Conservation (phyloP, 179 eudicot genomes). For the Beta macrorhiza region DNA sequence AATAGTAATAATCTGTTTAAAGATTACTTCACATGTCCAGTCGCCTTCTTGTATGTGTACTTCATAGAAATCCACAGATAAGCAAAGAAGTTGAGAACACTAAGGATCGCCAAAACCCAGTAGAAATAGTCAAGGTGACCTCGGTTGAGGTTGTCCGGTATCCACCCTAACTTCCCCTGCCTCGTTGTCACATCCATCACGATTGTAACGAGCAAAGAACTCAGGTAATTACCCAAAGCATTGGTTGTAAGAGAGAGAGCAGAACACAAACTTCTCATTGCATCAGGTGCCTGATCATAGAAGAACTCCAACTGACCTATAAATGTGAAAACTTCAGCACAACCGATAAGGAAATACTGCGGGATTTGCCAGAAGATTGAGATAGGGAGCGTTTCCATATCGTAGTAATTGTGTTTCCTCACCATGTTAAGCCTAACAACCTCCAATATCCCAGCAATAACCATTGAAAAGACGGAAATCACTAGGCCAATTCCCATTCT, state of each 20-base stretch:
- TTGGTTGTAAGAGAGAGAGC: constrained; percentile 40
- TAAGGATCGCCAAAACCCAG: constrained; percentile 42
- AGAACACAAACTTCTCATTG: constrained; percentile 52
- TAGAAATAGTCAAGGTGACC: constrained; percentile 51
- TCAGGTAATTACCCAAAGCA: constrained; percentile 45
- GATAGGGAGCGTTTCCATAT: constrained; percentile 31
- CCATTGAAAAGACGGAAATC: constrained; percentile 60
- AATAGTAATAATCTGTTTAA: not conserved
- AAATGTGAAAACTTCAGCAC: constrained; percentile 48
- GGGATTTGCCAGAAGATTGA: constrained; percentile 56
- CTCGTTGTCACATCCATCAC: constrained; percentile 40
- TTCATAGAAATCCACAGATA: constrained; percentile 43
- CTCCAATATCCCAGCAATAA: constrained; percentile 53
- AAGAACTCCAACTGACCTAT: constrained; percentile 51
- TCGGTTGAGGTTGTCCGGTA: constrained; percentile 44
- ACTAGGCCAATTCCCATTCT: constrained; percentile 71
- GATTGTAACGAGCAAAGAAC: constrained; percentile 37
- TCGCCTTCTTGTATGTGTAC: constrained; percentile 43
- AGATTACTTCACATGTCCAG: constrained; percentile 15
- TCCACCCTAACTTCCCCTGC: constrained; percentile 47
- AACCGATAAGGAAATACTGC: constrained; percentile 47
- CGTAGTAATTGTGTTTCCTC: constrained; percentile 39
- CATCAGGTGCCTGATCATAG: constrained; percentile 55
- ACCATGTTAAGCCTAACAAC: constrained; percentile 46
- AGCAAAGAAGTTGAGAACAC: constrained; percentile 35